A percentile compares a stretch with the other conserved stretches of the same genome.
These are phyloP conservation scores for Nemania sp. DNA, from an alignment of 2,329 filamentous ascomycete species.

Conservation along the genomic window DNA sequence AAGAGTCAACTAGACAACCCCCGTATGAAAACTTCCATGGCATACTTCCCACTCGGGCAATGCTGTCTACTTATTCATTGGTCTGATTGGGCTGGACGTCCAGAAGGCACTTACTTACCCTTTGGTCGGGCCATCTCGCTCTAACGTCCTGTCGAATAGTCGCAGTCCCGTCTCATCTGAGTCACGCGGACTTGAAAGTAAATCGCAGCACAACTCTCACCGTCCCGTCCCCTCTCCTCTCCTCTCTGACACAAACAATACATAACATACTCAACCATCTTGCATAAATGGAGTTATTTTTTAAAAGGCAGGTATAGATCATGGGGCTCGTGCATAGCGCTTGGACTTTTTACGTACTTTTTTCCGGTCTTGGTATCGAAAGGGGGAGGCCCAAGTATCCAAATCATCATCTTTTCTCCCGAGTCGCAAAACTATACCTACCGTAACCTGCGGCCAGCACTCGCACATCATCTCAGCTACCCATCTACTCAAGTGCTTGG, in stretches of 20 bases:
- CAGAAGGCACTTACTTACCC: background rate
- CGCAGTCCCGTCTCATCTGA: too few relatives aligned
- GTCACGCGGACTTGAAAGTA: too few relatives aligned
- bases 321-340: constrained; percentile 17
- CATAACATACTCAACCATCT: background rate
- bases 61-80: background rate
- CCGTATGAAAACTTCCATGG: background rate
- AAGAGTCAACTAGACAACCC: background rate
- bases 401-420: too few relatives aligned
- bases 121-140: background rate
- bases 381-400: too few relatives aligned
- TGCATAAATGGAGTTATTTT: constrained; percentile 25
- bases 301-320: constrained; percentile 12
- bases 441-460: too few relatives aligned
- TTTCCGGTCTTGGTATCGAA: background rate
- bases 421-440: too few relatives aligned
- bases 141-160: background rate
- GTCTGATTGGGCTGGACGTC: too few relatives aligned
- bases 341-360: constrained; percentile 7
- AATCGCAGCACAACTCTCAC: background rate
- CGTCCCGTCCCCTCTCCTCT: background rate
- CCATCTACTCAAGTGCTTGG: too few relatives aligned
- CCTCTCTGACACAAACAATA: background rate
- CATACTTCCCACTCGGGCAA: background rate
- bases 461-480: too few relatives aligned